Base-by-base conservation (phyloP, 352 stramenopile genomes). In the Phytophthora uliginosa region DNA sequence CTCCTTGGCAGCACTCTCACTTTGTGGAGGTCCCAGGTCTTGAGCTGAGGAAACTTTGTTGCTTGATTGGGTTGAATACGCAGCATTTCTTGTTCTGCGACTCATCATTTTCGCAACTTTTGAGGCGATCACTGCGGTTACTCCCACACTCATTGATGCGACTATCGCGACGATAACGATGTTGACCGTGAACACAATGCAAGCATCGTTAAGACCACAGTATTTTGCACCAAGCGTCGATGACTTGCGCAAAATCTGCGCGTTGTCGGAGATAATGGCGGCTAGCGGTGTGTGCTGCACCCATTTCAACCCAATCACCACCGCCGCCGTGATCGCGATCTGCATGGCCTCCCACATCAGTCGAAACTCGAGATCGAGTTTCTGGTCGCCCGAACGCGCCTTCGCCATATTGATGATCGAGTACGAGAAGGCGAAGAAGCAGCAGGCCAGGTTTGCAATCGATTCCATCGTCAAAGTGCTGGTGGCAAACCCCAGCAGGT, bases 351-450 rank as follows among this genome's bases (percentile, higher is more conserved):
- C 70, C 70, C 70, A 77, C 8, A 47, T 62, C 1, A 77, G 38
- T 7, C 70, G 58, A 18, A 77, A 73, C 15, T 73, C 59, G 4
- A 64, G 57, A 22, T 73, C 60, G 8, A 77, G 50, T 13, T 69
- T 31, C 38, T 73, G 70, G 1, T 69, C 59, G 4, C 70, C 58
- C 2, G 64, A 69, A 2, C 70, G 59, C 20, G 63, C 58, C n/a
- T 73, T 69, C 4, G 57, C 15, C 20, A 73, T 38, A 31, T 74
- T 70, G 12, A 70, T 15, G n/a, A 70, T 57, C 22, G 60, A 60
- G 28, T 75, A 66, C 9, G 68, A 75, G 40, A 75, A 75, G 1
- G 61, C 54, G 31, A 62, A 71, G 48, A 78, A 60, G 50, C 66
- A 75, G 34, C 63, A 78, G 4, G 51, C 63, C 7, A 78, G 47